Conservation (phyloP, 2,329 filamentous ascomycete species). For the Aspergillus sp. region DNA sequence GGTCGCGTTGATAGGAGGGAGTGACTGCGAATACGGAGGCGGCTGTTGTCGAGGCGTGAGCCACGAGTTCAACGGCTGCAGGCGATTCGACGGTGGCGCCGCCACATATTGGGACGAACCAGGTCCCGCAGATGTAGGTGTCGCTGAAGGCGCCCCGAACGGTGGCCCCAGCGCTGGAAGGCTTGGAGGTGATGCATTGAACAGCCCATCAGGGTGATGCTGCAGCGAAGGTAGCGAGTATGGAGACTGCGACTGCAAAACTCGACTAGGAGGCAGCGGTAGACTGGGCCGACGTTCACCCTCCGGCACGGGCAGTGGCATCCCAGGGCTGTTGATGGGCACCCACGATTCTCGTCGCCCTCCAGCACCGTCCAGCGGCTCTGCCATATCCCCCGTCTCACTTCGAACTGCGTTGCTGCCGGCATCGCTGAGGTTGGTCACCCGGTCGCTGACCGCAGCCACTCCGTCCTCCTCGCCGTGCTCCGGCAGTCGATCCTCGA, state of each 20-base stretch:
- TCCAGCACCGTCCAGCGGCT: constrained; percentile 25
- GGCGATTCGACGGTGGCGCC: constrained; percentile 25
- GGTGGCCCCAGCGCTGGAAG: constrained; percentile 25
- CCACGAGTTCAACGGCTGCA: constrained; percentile 39
- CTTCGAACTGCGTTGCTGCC: constrained; percentile 39
- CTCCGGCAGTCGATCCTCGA: constrained; percentile 36
- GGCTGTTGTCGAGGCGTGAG: constrained; percentile 25
- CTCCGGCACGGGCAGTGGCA: constrained; percentile 26
- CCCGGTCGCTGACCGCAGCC: constrained; percentile 23
- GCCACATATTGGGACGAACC: constrained; percentile 23
- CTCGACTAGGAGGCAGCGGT: constrained; percentile 29
- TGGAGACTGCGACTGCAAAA: constrained; percentile 29
- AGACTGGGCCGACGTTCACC: constrained; percentile 34
- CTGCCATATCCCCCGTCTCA: constrained; percentile 28
- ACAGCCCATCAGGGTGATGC: constrained; percentile 28
- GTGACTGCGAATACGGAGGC: constrained; percentile 32
- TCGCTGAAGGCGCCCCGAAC: not conserved
- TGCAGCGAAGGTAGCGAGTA: constrained; percentile 32
- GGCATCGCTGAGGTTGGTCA: constrained; percentile 31
- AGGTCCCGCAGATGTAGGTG: constrained; percentile 11
- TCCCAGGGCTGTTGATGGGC: constrained; percentile 32
- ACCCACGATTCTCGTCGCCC: constrained; percentile 39
- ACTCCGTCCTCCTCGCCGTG: constrained; percentile 27
- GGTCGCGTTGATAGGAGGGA: constrained; percentile 33
- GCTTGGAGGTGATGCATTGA: constrained; percentile 25